Evolutionary conservation across 495 filamentous ascomycete genomes (phyloP).

Genomic region (Penicillium pulvis): DNA sequence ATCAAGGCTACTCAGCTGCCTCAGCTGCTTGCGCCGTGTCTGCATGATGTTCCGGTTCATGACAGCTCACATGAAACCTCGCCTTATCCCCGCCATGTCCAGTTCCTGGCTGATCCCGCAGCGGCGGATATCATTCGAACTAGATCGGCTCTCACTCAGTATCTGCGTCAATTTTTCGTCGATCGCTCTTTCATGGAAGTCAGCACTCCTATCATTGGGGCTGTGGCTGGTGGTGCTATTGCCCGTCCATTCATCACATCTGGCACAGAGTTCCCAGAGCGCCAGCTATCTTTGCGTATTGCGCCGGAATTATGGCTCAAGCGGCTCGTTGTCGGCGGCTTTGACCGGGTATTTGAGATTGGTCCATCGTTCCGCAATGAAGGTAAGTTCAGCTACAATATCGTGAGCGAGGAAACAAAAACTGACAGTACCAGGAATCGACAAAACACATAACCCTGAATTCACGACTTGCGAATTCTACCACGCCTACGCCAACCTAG

Average conservation of each 20-base stretch:
- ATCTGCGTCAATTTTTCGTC: conserved; percentile 72
- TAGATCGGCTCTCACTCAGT: conserved; percentile 72
- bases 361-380: conserved; percentile 94
- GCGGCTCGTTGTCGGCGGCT: conserved; percentile 85
- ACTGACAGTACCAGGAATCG: conserved; percentile 55
- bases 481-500: conserved; percentile 75
- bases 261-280: conserved; percentile 69
- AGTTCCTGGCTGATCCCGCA: conserved; percentile 71
- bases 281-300: conserved; percentile 72
- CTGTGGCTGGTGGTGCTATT: conserved; percentile 75
- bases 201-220: conserved; percentile 82
- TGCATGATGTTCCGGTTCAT: conserved; percentile 71
- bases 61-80: conserved; percentile 67
- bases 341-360: conserved; percentile 89
- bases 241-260: conserved; percentile 83
- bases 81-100: conserved; percentile 70
- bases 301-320: conserved; percentile 97
- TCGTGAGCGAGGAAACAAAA: not conserved
- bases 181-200: conserved; percentile 78
- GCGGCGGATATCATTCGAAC: conserved; percentile 69
- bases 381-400: conserved; percentile 45
- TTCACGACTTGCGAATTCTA: conserved; percentile 99
- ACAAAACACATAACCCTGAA: conserved; percentile 93
- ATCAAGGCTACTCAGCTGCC: conserved; percentile 68
- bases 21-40: conserved; percentile 69